Evolutionary conservation across 805 yeast genomes (phyloP).

Genomic region (Priceomyces fermenticarens): DNA sequence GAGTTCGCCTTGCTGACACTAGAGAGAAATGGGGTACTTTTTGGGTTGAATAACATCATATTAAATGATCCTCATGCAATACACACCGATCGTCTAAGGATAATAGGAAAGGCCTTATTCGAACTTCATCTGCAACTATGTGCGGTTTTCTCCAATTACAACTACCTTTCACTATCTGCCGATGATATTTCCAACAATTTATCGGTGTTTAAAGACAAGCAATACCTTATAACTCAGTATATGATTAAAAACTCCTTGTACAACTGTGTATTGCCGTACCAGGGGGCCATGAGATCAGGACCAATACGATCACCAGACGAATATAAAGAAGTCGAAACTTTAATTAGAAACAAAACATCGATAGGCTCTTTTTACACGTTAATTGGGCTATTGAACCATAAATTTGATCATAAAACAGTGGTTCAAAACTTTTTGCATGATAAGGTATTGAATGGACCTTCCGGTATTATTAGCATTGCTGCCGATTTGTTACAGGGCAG

Average conservation of each 20-base stretch:
- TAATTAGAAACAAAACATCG: conserved; percentile 19
- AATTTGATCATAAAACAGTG: conserved; percentile 23
- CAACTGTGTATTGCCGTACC: conserved; percentile 26
- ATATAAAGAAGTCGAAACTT: conserved; percentile 7
- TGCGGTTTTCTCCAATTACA: conserved; percentile 26
- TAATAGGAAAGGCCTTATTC: conserved; percentile 22
- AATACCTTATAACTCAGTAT: conserved; percentile 19
- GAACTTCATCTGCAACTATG: conserved; percentile 19
- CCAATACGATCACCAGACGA: conserved; percentile 9
- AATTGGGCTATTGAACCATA: conserved; percentile 31
- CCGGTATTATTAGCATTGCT: conserved; percentile 27
- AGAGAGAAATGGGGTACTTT: conserved; percentile 25
- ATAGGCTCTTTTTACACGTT: conserved; percentile 37
- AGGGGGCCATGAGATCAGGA: conserved; percentile 25
- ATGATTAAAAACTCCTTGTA: conserved; percentile 30
- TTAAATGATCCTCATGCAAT: conserved; percentile 2
- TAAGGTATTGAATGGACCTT: conserved; percentile 23
- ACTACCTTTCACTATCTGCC: conserved; percentile 26
- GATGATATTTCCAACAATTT: conserved; percentile 25
- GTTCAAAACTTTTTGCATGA: conserved; percentile 17
- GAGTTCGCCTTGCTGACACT: conserved; percentile 19
- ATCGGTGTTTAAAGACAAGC: conserved; percentile 16
- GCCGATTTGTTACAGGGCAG: conserved; percentile 5
- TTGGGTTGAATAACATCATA: conserved; percentile 26
- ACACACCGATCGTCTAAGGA: conserved; percentile 19